Conservation (phyloP, 352 stramenopile genomes). For the Pythium biforme region DNA sequence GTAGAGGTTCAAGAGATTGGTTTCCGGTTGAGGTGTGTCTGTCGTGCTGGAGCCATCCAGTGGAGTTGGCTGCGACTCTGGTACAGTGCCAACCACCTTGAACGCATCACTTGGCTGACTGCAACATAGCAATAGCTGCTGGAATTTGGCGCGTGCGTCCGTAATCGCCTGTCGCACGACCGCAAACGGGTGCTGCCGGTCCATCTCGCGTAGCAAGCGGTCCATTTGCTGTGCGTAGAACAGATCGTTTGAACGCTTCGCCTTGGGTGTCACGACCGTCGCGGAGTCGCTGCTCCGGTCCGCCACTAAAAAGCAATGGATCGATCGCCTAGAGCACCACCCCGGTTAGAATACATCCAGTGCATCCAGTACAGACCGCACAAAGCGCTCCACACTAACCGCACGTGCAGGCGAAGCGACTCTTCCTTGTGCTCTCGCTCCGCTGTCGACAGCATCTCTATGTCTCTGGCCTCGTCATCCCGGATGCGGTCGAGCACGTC, state of each 20-base stretch:
- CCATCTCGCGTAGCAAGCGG: slow-evolving; percentile 30
- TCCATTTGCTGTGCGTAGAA: slow-evolving; percentile 51
- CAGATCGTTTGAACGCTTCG: slow-evolving; percentile 30
- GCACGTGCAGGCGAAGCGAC: slow-evolving; percentile 6
- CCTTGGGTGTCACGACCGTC: slow-evolving; percentile 7
- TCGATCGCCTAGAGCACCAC: slow-evolving; percentile 17
- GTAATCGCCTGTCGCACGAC: slow-evolving; percentile 30
- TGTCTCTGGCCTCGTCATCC: slow-evolving; percentile 2
- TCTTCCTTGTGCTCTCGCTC: slow-evolving; percentile 1
- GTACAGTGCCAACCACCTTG: not conserved
- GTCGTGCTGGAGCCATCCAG: not conserved
- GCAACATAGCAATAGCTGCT: slow-evolving; percentile 14
- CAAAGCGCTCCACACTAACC: not conserved
- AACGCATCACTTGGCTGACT: not conserved
- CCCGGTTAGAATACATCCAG: no score
- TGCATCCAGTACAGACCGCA: not conserved
- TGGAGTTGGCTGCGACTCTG: not conserved
- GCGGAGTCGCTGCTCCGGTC: slow-evolving; percentile 3
- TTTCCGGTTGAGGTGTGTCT: not conserved
- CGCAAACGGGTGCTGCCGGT: slow-evolving; percentile 25
- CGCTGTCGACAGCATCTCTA: not conserved
- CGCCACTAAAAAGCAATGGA: slow-evolving; percentile 31
- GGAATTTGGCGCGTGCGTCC: slow-evolving; percentile 30
- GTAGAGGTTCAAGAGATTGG: slow-evolving; percentile 31
- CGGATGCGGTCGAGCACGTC: slow-evolving; percentile 24